Conservation (phyloP, 2,329 filamentous ascomycete species). For the Aspergillus viridinutans region DNA sequence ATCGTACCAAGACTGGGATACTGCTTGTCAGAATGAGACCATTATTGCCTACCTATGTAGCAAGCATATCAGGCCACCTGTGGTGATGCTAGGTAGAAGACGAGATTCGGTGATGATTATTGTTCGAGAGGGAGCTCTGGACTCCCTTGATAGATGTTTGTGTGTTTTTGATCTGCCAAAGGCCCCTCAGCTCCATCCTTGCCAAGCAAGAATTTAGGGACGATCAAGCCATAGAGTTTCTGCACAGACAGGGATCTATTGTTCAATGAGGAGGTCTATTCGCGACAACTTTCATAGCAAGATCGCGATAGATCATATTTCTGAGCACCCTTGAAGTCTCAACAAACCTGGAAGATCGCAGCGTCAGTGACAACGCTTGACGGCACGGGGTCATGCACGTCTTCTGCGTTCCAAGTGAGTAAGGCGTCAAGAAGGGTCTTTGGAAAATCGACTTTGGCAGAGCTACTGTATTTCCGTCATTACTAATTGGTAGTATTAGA, state of each 20-base stretch:
- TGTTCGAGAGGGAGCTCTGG: neutral
- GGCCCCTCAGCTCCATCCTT: neutral
- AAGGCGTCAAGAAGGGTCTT: neutral
- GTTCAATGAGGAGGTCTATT: neutral
- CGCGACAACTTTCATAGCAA: neutral
- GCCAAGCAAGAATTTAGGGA: no score
- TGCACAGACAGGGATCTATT: neutral
- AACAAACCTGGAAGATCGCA: constrained; percentile 10
- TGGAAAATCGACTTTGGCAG: neutral
- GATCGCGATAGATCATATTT: constrained; percentile 16
- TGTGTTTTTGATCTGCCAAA: neutral
- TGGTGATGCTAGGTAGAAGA: neutral
- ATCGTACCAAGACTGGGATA: constrained; percentile 3
- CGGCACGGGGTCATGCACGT: constrained; percentile 2
- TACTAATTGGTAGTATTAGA: neutral
- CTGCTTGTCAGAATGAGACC: neutral
- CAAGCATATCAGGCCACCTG: neutral
- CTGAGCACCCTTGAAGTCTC: constrained; percentile 2
- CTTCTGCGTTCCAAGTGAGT: neutral
- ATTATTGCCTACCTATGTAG: neutral
- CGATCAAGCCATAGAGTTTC: neutral
- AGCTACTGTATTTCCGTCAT: neutral
- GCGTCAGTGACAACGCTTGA: constrained; percentile 6
- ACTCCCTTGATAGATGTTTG: neutral
- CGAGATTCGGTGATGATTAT: neutral